A percentile compares a stretch with the other conserved stretches of the same genome.
Evolutionary conservation across 805 yeast genomes (phyloP).

Genomic region (Ascoidea asiatica): DNA sequence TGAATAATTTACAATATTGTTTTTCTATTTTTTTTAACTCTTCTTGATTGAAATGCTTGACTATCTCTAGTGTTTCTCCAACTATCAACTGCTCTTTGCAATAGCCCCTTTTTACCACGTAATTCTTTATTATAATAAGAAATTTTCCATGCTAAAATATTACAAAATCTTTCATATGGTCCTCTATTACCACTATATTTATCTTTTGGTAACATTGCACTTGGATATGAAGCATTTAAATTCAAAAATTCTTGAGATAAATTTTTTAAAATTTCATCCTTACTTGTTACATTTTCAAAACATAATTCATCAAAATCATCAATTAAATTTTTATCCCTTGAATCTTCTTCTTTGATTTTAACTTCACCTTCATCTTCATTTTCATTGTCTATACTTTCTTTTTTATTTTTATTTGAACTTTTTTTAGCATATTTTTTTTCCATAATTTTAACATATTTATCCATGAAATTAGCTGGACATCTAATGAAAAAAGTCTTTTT

Average conservation of each 20-base stretch:
- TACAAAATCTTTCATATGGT: slow-evolving; percentile 32
- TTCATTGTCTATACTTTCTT: too few relatives aligned
- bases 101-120: slow-evolving; percentile 29
- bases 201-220: slow-evolving; percentile 29
- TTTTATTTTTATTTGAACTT: too few relatives aligned
- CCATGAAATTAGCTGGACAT: slow-evolving; percentile 11
- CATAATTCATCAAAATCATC: too few relatives aligned
- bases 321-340: too few relatives aligned
- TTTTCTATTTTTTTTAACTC: slow-evolving; percentile 21
- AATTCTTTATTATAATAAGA: slow-evolving; percentile 27
- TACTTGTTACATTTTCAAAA: neutral
- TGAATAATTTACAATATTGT: too few relatives aligned
- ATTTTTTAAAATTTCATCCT: slow-evolving; percentile 1
- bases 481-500: slow-evolving; percentile 12
- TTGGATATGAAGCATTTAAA: slow-evolving; percentile 33
- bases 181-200: slow-evolving; percentile 31
- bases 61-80: slow-evolving; percentile 36
- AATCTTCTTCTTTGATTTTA: too few relatives aligned
- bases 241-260: slow-evolving; percentile 20
- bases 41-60: slow-evolving; percentile 25
- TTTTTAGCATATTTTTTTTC: too few relatives aligned
- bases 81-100: slow-evolving; percentile 38
- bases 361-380: too few relatives aligned
- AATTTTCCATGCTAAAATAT: slow-evolving; percentile 34
- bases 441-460: neutral